phyloP scores from a whole-genome alignment of 2,329 filamentous ascomycete species.

The Paracoccidioides lutzii region DNA sequence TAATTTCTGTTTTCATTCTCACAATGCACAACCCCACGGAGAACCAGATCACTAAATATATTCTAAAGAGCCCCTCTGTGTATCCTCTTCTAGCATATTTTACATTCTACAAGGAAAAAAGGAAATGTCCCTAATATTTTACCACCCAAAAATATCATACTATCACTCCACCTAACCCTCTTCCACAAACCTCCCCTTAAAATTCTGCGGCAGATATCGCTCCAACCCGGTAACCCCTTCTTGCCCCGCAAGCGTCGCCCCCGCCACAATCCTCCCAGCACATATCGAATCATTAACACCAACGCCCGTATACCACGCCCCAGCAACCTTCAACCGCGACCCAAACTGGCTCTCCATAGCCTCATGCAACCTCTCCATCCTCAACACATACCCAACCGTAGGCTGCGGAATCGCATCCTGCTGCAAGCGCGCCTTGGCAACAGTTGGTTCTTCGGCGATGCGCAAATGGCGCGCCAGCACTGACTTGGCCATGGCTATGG shows the following conservation, averaged over 20 bases:
- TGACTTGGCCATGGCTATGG: conserved; percentile 53
- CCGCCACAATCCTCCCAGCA: conserved; percentile 42
- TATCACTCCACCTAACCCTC: not conserved
- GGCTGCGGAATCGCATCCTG: conserved; percentile 84
- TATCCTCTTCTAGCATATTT: not conserved
- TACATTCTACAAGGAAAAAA: not conserved
- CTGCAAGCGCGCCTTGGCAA: conserved; percentile 49
- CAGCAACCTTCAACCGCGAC: conserved; percentile 52
- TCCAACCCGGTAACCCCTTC: conserved; percentile 28
- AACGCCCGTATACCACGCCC: conserved; percentile 39
- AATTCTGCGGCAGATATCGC: not conserved
- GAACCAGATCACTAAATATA: too few species aligned
- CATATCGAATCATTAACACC: conserved; percentile 45
- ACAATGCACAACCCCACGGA: too few species aligned
- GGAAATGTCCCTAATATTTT: too few species aligned
- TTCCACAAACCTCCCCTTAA: not conserved
- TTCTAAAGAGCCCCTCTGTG: too few species aligned
- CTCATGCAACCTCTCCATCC: conserved; percentile 45
- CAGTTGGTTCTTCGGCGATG: conserved; percentile 50
- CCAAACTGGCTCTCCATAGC: conserved; percentile 45
- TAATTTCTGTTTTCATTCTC: too few species aligned
- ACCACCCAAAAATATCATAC: not conserved
- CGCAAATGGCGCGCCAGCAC: conserved; percentile 62
- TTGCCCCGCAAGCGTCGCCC: conserved; percentile 14
- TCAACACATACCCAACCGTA: conserved; percentile 57